Evolutionary conservation across 179 eudicot species (phyloP).

Genomic region (Beta lomatogona): DNA sequence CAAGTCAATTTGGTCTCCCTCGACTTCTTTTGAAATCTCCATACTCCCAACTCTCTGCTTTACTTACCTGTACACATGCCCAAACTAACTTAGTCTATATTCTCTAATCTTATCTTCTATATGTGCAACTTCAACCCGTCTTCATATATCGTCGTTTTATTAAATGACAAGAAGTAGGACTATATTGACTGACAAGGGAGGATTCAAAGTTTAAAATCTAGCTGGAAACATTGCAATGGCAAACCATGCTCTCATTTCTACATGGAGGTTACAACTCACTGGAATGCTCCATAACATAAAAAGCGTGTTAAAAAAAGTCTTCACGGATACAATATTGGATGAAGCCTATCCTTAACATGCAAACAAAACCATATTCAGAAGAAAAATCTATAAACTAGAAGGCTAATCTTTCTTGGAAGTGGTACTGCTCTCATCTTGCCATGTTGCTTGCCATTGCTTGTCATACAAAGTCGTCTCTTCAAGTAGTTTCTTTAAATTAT

Average conservation of each 20-base stretch:
- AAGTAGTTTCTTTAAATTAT: constrained; percentile 64
- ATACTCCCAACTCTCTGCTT: no score
- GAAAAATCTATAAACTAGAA: background rate
- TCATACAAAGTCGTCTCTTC: constrained; percentile 88
- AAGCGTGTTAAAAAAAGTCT: constrained; percentile 15
- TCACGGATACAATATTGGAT: constrained; percentile 5
- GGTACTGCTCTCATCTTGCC: constrained; percentile 61
- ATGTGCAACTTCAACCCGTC: no score
- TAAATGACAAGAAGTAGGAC: no score
- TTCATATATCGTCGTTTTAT: no score
- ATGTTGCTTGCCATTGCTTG: constrained; percentile 96
- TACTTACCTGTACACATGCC: no score
- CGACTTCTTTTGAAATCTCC: no score
- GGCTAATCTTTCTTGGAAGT: constrained; percentile 34
- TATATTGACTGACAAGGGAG: no score
- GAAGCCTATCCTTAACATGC: constrained; percentile 26
- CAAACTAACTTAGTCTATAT: no score
- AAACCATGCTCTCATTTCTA: background rate
- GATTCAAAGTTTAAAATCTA: background rate
- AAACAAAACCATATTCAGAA: constrained; percentile 7
- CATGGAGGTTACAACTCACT: background rate
- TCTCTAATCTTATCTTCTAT: no score
- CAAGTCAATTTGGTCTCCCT: no score
- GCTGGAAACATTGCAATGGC: background rate
- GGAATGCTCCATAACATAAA: constrained; percentile 5